Conservation (phyloP, 768 basidiomycete species). For the Porpolomopsis calyptriformis region DNA sequence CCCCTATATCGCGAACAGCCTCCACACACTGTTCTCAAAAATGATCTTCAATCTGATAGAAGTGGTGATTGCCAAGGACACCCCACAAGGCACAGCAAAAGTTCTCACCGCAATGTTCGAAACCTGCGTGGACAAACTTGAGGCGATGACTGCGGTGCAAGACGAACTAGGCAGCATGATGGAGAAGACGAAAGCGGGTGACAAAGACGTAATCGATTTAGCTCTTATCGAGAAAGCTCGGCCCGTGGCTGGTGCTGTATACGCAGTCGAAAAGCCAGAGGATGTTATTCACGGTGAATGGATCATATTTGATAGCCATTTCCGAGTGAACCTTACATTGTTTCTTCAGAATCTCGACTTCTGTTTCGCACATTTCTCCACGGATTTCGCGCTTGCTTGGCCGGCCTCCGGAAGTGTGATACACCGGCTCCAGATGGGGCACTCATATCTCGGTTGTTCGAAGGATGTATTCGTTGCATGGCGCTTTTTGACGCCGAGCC, state of each 20-base stretch:
- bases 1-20: constrained; percentile 61
- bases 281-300: constrained; percentile 66
- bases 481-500: constrained; percentile 66
- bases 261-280: constrained; percentile 73
- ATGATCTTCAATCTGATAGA: constrained; percentile 87
- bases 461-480: constrained; percentile 76
- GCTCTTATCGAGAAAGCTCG: constrained; percentile 75
- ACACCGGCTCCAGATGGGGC: constrained; percentile 74
- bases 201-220: constrained; percentile 35
- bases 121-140: constrained; percentile 75
- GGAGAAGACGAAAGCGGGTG: constrained; percentile 39
- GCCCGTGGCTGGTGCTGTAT: constrained; percentile 69
- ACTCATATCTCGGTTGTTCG: constrained; percentile 81
- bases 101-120: constrained; percentile 72
- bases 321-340: neutral
- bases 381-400: constrained; percentile 73
- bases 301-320: neutral
- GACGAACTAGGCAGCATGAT: constrained; percentile 40
- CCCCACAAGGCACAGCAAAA: constrained; percentile 52
- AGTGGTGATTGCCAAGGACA: constrained; percentile 66
- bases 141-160: constrained; percentile 61
- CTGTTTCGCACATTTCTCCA: constrained; percentile 84
- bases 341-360: constrained; percentile 60
- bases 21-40: constrained; percentile 88
- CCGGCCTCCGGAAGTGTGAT: constrained; percentile 68